Conservation (phyloP, 129 eudicot genomes). For the Pittosporum tobira region DNA sequence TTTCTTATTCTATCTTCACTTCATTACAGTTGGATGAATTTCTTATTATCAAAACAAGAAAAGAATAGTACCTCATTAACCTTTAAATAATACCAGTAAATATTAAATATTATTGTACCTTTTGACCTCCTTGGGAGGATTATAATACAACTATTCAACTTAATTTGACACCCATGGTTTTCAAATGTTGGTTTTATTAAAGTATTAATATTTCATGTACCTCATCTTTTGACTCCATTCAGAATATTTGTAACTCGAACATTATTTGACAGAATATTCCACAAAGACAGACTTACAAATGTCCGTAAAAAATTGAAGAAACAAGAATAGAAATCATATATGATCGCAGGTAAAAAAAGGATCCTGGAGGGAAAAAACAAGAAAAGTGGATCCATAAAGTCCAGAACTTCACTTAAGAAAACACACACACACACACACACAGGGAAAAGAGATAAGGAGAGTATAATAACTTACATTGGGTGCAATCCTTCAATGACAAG, state of each 20-base stretch:
- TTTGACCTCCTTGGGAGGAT: too few species aligned
- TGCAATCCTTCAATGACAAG: constrained; percentile 94
- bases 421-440: background rate
- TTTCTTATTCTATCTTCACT: too few species aligned
- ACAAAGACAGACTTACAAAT: background rate
- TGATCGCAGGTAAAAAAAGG: constrained; percentile 5
- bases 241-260: background rate
- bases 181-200: background rate
- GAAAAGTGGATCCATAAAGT: background rate
- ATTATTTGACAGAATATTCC: background rate
- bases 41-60: too few species aligned
- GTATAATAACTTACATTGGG: constrained; percentile 64
- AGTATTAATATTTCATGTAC: too few species aligned
- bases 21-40: too few species aligned
- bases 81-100: too few species aligned
- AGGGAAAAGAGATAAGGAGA: background rate
- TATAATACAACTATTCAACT: too few species aligned
- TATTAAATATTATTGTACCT: too few species aligned
- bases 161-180: background rate
- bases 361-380: background rate
- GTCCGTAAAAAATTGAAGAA: background rate
- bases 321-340: background rate
- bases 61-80: too few species aligned
- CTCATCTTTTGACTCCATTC: background rate
- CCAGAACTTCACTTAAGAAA: background rate